phyloP scores from a whole-genome alignment of 345 rosid species.

The Citrus trifoliata region DNA sequence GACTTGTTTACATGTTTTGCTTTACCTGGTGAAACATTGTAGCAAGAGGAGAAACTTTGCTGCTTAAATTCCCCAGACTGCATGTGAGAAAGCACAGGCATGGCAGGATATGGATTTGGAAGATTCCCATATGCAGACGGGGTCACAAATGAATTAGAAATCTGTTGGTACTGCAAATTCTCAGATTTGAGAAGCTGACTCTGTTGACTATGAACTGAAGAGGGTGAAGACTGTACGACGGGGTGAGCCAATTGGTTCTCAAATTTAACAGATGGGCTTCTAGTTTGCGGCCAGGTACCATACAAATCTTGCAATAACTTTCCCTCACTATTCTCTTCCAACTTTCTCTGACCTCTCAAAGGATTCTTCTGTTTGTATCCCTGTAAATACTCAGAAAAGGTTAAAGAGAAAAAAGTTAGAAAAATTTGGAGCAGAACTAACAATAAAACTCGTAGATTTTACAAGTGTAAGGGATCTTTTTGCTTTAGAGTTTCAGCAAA shows the following conservation, averaged over 20 bases:
- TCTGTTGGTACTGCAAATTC: conserved; percentile 44
- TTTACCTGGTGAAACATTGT: conserved; percentile 43
- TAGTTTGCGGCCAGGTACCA: conserved; percentile 39
- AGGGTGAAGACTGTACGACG: conserved; percentile 26
- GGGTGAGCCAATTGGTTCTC: conserved; percentile 40
- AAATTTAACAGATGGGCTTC: conserved; percentile 31
- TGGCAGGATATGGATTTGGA: conserved; percentile 50
- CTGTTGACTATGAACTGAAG: conserved; percentile 44
- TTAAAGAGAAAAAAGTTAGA: not conserved
- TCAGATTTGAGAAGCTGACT: conserved; percentile 51
- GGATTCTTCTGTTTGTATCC: conserved; percentile 47
- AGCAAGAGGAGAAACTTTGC: conserved; percentile 46
- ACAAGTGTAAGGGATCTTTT: not conserved
- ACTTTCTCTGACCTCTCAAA: conserved; percentile 37
- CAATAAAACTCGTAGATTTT: not conserved
- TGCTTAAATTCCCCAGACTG: conserved; percentile 46
- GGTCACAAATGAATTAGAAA: conserved; percentile 41
- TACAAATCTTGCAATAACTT: conserved; percentile 35
- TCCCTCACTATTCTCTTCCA: conserved; percentile 39
- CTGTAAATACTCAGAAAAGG: conserved; percentile 28
- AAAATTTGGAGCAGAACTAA: not conserved
- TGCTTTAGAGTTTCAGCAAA: not conserved
- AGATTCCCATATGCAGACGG: conserved; percentile 48
- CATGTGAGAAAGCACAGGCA: conserved; percentile 46
- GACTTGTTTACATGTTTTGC: conserved; percentile 36